Evolutionary conservation across 768 basidiomycete species (phyloP).

Genomic region (Lanmaoa rubissima): DNA sequence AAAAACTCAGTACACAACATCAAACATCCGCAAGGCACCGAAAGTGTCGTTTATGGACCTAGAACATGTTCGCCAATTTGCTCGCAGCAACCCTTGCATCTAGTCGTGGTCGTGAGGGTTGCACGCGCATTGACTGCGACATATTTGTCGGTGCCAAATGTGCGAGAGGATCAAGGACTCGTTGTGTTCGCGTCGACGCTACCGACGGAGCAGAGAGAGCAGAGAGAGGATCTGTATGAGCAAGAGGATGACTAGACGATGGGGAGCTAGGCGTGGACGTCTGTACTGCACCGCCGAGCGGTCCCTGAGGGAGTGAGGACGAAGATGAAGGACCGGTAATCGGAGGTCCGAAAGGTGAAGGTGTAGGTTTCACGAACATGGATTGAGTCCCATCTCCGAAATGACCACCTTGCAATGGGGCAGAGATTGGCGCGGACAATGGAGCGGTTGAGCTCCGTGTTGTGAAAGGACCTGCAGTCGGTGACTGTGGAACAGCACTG

Average conservation of each 20-base stretch:
- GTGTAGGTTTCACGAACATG: conserved; percentile 63
- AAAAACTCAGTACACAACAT: conserved; percentile 5
- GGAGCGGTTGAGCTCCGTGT: conserved; percentile 18
- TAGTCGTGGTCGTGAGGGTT: conserved; percentile 67
- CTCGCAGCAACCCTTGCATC: conserved; percentile 87
- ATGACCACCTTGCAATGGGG: conserved; percentile 60
- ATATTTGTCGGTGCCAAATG: conserved; percentile 59
- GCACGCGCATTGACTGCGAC: conserved; percentile 71
- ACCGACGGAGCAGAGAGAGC: conserved; percentile 10
- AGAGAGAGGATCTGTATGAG: conserved; percentile 14
- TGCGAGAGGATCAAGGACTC: conserved; percentile 60
- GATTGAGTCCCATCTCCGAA: conserved; percentile 77
- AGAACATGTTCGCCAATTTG: conserved; percentile 90
- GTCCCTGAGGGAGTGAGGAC: conserved; percentile 27
- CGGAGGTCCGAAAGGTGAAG: conserved; percentile 37
- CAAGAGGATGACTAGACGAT: conserved; percentile 19
- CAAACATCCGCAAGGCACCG: not conserved
- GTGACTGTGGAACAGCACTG: conserved; percentile 43
- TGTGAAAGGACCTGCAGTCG: conserved; percentile 56
- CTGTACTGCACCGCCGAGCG: conserved; percentile 11
- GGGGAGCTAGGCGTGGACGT: conserved; percentile 3
- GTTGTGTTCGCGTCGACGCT: conserved; percentile 23
- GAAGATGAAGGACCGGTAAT: conserved; percentile 37
- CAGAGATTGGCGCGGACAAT: conserved; percentile 34
- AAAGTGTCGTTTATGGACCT: conserved; percentile 12